Evolutionary conservation across 140 eudicot species (phyloP).

Genomic region (Bidens hawaiensis): DNA sequence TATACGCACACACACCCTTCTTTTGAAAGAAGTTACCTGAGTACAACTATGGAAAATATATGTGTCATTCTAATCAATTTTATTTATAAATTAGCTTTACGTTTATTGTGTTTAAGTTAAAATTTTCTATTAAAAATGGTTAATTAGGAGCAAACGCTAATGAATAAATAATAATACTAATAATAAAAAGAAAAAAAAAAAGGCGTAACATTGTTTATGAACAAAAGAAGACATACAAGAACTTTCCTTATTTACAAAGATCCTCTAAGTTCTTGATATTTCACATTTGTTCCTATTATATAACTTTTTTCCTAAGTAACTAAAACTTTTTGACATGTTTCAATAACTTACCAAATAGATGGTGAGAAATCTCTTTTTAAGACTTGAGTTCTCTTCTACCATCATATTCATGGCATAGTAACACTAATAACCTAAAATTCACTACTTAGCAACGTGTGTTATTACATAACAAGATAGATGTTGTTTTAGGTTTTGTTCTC

Average conservation of each 20-base stretch:
- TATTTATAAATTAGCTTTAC: too few species aligned
- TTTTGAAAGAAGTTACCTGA: too few species aligned
- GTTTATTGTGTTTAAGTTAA: too few species aligned
- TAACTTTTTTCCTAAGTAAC: constrained; percentile 4
- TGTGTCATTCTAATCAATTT: too few species aligned
- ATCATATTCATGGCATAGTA: constrained; percentile 17
- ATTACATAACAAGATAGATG: neutral
- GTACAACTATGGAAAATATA: too few species aligned
- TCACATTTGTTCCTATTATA: constrained; percentile 20
- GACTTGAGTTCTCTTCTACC: constrained; percentile 25
- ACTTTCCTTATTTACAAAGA: constrained; percentile 24
- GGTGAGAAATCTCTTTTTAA: constrained; percentile 28
- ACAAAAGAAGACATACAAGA: constrained; percentile 24
- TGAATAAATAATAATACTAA: too few species aligned
- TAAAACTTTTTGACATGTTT: constrained; percentile 11
- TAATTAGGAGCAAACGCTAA: too few species aligned
- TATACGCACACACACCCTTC: too few species aligned
- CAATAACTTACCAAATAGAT: constrained; percentile 27
- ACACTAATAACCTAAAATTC: constrained; percentile 15
- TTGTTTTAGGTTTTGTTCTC: neutral
- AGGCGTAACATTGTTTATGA: neutral
- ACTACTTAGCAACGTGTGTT: constrained; percentile 33
- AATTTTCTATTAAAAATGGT: too few species aligned
- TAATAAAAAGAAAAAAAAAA: neutral
- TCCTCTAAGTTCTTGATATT: constrained; percentile 11